Evolutionary conservation across 441 rosid species (phyloP).

Genomic region (Lepidium campestre): DNA sequence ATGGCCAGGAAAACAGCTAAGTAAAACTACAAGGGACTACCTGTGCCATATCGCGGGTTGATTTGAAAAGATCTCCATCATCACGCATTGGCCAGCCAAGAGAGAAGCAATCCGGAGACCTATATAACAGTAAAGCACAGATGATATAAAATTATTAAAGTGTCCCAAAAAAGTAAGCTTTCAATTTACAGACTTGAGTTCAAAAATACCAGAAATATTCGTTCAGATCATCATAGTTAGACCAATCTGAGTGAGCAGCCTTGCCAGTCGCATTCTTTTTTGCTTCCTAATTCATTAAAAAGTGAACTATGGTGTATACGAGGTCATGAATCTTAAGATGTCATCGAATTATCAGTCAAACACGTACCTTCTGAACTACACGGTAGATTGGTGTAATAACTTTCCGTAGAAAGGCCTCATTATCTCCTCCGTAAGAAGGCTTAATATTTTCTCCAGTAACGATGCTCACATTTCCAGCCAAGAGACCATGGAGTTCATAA

Average conservation of each 20-base stretch:
- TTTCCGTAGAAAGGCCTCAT: slow-evolving; percentile 91
- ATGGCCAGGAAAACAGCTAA: slow-evolving; percentile 8
- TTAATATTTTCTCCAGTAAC: slow-evolving; percentile 98
- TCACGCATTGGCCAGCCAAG: slow-evolving; percentile 99
- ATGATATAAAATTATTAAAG: not conserved
- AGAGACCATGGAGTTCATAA: slow-evolving; percentile 91
- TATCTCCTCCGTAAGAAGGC: slow-evolving; percentile 98
- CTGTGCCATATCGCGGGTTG: slow-evolving; percentile 58
- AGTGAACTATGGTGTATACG: slow-evolving; percentile 19
- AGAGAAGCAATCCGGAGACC: slow-evolving; percentile 95
- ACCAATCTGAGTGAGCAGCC: slow-evolving; percentile 90
- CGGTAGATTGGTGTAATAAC: slow-evolving; percentile 90
- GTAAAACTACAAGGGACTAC: slow-evolving; percentile 28
- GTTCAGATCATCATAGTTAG: slow-evolving; percentile 97
- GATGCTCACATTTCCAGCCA: slow-evolving; percentile 95
- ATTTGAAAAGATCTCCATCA: slow-evolving; percentile 88
- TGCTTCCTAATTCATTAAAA: slow-evolving; percentile 66
- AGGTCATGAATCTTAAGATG: slow-evolving; percentile 10
- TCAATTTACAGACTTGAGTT: slow-evolving; percentile 18
- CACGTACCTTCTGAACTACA: slow-evolving; percentile 73
- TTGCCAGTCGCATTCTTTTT: slow-evolving; percentile 67
- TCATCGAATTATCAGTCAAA: slow-evolving; percentile 3
- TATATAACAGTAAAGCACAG: slow-evolving; percentile 27
- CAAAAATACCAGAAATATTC: slow-evolving; percentile 91
- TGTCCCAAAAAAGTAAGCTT: slow-evolving; percentile 1